These are phyloP conservation scores for Pholiota microspora DNA, from an alignment of 768 basidiomycete genomes.

Conservation along the genomic window DNA sequence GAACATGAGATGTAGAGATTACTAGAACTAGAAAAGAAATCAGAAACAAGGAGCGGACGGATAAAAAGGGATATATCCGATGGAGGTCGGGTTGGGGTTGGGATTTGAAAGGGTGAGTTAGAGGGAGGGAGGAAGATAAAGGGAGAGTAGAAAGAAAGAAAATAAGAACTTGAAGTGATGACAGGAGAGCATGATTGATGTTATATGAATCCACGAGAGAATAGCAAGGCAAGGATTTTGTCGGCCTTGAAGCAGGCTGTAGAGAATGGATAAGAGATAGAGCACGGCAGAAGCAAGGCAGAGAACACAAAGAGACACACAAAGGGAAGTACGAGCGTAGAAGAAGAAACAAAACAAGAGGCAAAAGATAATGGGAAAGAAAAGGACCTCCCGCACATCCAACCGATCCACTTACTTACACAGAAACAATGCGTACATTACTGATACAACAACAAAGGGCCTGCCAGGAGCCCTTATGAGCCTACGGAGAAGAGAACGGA, in stretches of 20 bases:
- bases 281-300: too few relatives aligned
- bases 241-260: not conserved
- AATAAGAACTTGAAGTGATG: not conserved
- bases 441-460: not conserved
- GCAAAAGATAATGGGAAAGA: not conserved
- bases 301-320: too few relatives aligned
- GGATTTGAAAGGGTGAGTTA: not conserved
- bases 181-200: not conserved
- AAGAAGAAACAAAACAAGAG: not conserved
- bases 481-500: not conserved
- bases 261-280: not conserved
- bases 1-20: not conserved
- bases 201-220: not conserved
- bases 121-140: not conserved
- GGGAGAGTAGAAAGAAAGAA: not conserved
- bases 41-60: not conserved
- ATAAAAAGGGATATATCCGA: not conserved
- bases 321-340: not conserved
- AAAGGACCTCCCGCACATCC: not conserved
- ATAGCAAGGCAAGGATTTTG: not conserved
- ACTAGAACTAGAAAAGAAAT: not conserved
- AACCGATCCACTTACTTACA: constrained; percentile 1
- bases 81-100: not conserved
- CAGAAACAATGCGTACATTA: not conserved
- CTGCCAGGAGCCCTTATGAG: not conserved